phyloP scores from a whole-genome alignment of 306 rosid genomes.

The Pterocarpus santalinus region DNA sequence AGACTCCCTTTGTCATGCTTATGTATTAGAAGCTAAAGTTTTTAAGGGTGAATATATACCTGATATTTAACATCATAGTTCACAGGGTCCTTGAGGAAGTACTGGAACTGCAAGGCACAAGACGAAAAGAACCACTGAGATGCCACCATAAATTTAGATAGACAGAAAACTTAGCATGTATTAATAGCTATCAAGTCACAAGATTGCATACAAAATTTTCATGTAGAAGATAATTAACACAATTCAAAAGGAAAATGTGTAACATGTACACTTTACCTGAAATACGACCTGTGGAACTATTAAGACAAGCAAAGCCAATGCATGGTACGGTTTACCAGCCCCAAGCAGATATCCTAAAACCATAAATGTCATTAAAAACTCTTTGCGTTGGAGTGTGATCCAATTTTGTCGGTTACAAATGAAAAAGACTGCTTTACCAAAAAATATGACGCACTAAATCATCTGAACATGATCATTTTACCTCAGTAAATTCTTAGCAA shows the following conservation, averaged over 20 bases:
- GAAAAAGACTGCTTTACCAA: no score
- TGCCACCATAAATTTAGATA: background rate
- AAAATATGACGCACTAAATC: no score
- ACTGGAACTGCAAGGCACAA: conserved; percentile 55
- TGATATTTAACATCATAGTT: conserved; percentile 66
- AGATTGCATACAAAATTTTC: background rate
- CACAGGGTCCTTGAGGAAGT: conserved; percentile 63
- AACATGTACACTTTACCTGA: conserved; percentile 65
- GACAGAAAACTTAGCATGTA: no score
- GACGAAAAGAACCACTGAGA: conserved; percentile 28
- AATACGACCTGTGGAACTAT: conserved; percentile 86
- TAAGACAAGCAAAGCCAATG: conserved; percentile 83
- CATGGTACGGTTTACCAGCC: conserved; percentile 89
- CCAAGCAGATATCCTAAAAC: conserved; percentile 88
- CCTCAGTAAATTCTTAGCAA: background rate
- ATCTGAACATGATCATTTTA: background rate
- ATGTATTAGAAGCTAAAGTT: background rate
- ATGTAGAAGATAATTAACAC: no score
- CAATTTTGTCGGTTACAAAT: no score
- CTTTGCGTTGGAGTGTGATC: background rate
- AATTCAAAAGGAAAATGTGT: background rate
- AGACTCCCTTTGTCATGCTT: background rate
- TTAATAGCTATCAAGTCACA: background rate
- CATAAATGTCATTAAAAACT: conserved; percentile 2
- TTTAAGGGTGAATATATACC: conserved; percentile 43